Percentiles rank a stretch among this genome's conserved stretches.
These are phyloP conservation scores for Trebouxia sp. DNA, from an alignment of 139 green algal genomes.

Conservation along the genomic window DNA sequence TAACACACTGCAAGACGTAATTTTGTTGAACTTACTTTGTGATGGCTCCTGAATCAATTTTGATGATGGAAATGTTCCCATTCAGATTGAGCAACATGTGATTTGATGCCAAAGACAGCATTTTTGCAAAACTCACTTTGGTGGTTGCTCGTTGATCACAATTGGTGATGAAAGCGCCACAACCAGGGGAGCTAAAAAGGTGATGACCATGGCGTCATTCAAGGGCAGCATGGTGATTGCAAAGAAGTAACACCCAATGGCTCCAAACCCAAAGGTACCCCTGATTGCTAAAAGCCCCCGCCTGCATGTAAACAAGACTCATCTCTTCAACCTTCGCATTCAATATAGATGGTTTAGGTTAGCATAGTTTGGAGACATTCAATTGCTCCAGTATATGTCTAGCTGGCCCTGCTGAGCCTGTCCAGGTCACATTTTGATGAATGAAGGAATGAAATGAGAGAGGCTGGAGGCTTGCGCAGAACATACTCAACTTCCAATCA, in stretches of 20 bases:
- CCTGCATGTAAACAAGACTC: slow-evolving; percentile 13
- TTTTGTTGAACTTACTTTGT: too few relatives aligned
- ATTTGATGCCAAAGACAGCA: background rate
- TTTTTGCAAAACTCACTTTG: slow-evolving; percentile 25
- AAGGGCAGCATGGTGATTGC: slow-evolving; percentile 44
- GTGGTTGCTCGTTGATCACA: slow-evolving; percentile 34
- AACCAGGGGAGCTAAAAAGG: slow-evolving; percentile 49
- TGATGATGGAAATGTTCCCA: too few relatives aligned
- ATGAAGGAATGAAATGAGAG: background rate
- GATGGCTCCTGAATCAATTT: too few relatives aligned
- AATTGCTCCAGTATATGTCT: too few relatives aligned
- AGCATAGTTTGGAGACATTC: too few relatives aligned
- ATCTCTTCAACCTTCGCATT: background rate
- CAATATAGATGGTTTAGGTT: too few relatives aligned
- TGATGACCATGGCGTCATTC: slow-evolving; percentile 48
- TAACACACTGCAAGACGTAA: too few relatives aligned
- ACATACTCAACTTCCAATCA: background rate
- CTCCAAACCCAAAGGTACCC: slow-evolving; percentile 39
- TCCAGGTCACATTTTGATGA: background rate
- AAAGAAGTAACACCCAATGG: slow-evolving; percentile 38
- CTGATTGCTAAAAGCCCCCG: slow-evolving; percentile 29
- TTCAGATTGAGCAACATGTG: too few relatives aligned
- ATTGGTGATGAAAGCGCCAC: slow-evolving; percentile 36
- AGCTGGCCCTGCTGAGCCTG: too few relatives aligned
- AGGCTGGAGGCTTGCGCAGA: background rate